These are phyloP conservation scores for Penicillium parvum DNA, from an alignment of 495 filamentous ascomycete species.

Conservation along the genomic window DNA sequence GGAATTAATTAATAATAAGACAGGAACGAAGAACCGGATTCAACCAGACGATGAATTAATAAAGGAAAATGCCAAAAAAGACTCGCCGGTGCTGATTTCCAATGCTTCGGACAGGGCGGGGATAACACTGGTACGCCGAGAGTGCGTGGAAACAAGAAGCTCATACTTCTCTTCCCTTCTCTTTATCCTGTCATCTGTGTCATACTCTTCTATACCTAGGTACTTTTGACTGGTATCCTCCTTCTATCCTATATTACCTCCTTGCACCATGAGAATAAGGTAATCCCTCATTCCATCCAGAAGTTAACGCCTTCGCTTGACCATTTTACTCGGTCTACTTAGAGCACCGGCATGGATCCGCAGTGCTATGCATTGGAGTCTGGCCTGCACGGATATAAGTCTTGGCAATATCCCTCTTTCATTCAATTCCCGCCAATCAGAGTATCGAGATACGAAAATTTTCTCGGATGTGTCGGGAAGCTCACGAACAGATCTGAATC, in stretches of 20 bases:
- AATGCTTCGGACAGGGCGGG: conserved; percentile 31
- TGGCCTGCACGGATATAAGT: neutral
- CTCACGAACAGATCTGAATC: neutral
- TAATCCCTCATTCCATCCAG: neutral
- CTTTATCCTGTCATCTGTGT: neutral
- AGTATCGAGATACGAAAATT: neutral
- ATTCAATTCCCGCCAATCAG: neutral
- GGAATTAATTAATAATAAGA: conserved; percentile 11
- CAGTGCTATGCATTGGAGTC: conserved; percentile 7
- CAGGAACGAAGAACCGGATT: conserved; percentile 6
- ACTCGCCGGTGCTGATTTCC: conserved; percentile 18
- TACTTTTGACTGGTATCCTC: too few relatives aligned
- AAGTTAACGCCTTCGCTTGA: too few relatives aligned
- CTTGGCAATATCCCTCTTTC: conserved; percentile 3
- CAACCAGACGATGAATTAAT: conserved; percentile 5
- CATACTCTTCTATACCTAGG: too few relatives aligned
- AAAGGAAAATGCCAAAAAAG: neutral
- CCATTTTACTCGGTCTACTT: neutral
- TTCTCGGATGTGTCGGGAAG: conserved; percentile 21
- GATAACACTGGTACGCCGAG: conserved; percentile 26
- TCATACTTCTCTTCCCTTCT: conserved; percentile 8
- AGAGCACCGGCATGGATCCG: conserved; percentile 8
- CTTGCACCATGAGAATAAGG: too few relatives aligned
- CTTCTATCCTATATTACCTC: too few relatives aligned
- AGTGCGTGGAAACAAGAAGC: conserved; percentile 36